Base-by-base conservation (phyloP, 2,329 filamentous ascomycete genomes). In the Penicillium frequentans region DNA sequence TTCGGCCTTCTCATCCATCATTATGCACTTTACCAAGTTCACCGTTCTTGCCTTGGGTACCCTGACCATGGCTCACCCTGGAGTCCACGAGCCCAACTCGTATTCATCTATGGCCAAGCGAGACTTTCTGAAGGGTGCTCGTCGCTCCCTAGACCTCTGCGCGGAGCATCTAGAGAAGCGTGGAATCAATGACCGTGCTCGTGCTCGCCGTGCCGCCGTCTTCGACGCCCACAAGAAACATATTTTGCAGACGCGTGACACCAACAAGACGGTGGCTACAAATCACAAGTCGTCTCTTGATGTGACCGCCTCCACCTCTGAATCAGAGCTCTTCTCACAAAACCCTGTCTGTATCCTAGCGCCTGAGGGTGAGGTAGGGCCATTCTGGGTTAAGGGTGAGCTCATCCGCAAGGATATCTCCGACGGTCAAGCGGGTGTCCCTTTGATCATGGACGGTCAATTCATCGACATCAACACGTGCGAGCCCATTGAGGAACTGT, bases 241-340 rank as follows among this genome's bases (percentile, higher is more conserved):
- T 1, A 16, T 39, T 16, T 43, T 67, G 31, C 31, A 57, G 52
- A 57, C 62, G 45, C 75, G 77, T 23, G 72, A 74, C 49, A 64
- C 75, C 24, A 62, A 65, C 51, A 66, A 67, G 13, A 67, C 74
- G 19, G 64, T 78, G 33, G 71, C 68, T 55, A 73, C 68, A 21
- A 63, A 67, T 31, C 77, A 79, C 65, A 70, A 73, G 52, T 75
- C 75, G 21, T 69, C 69, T 10, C 44, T 62, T 2, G 23, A 61
- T 9, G 64, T 68, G 24, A 67, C 61, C 1, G 1, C 60, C 11
- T 56, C 53, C 46, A 63, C 66, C 4, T 44, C 63, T 16, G 67
- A 68, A 21, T 52, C 57, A 0, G 60, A 61, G n/a, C 49, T 72
- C 14, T 71, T 71, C 54, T 33, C 21, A 9, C 16, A 37, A 6